These are phyloP conservation scores for Pugionium dolabratum DNA, from an alignment of 345 rosid genomes.

Conservation along the genomic window DNA sequence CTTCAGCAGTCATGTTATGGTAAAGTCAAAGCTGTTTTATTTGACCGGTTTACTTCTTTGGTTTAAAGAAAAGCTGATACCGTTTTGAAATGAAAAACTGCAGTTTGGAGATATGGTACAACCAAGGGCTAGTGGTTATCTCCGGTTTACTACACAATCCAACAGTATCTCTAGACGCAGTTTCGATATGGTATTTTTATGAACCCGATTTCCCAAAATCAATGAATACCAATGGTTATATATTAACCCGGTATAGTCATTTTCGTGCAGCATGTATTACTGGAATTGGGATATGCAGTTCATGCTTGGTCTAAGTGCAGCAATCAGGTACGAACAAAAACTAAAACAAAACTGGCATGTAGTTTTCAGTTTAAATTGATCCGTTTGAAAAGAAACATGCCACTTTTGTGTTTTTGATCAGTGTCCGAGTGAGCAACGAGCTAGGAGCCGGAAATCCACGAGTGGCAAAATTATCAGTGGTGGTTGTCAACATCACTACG, in stretches of 20 bases:
- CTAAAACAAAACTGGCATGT: neutral
- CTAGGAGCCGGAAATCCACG: conserved; percentile 82
- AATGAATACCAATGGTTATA: neutral
- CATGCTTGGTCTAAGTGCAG: conserved; percentile 87
- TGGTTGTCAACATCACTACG: conserved; percentile 70
- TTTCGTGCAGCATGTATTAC: conserved; percentile 70
- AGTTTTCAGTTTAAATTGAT: neutral
- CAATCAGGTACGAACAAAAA: conserved; percentile 54
- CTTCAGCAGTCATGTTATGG: conserved; percentile 95
- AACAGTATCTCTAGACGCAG: conserved; percentile 73
- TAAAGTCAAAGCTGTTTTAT: conserved; percentile 30
- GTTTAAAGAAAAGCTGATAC: neutral
- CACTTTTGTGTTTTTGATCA: conserved; percentile 31
- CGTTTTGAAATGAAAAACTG: conserved; percentile 5
- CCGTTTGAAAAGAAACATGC: neutral
- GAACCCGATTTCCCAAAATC: neutral
- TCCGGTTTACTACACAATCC: conserved; percentile 81
- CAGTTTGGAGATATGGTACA: conserved; percentile 97
- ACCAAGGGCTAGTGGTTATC: conserved; percentile 85
- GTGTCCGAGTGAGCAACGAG: conserved; percentile 86
- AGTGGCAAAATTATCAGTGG: conserved; percentile 72
- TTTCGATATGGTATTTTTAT: conserved; percentile 72
- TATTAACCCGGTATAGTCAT: neutral
- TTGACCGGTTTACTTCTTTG: neutral
- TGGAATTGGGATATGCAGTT: conserved; percentile 84